phyloP scores from a whole-genome alignment of 2,329 filamentous ascomycete genomes.

The Talaromyces sp. region DNA sequence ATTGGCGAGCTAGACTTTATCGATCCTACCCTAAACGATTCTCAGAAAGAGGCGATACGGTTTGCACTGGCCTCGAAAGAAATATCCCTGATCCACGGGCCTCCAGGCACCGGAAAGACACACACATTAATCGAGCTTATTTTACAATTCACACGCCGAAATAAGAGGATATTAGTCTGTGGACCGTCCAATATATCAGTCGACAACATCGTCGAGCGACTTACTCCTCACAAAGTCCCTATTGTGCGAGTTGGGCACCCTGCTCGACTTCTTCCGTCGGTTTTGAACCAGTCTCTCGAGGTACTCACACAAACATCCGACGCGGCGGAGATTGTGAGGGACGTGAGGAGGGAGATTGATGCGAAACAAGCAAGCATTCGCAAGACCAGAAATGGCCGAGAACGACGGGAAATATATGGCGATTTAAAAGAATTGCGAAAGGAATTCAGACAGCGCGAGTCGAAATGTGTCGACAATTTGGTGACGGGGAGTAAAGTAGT shows the following conservation, averaged over 20 bases:
- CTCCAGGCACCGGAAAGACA: slow-evolving; percentile 93
- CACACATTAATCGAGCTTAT: slow-evolving; percentile 95
- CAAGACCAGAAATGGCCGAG: slow-evolving; percentile 75
- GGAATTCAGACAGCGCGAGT: slow-evolving; percentile 82
- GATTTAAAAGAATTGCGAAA: slow-evolving; percentile 81
- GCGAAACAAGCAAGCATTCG: slow-evolving; percentile 80
- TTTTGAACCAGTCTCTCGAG: slow-evolving; percentile 84
- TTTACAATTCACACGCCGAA: slow-evolving; percentile 72
- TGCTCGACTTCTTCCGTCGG: slow-evolving; percentile 79
- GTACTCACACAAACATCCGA: slow-evolving; percentile 86
- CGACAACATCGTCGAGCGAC: slow-evolving; percentile 93
- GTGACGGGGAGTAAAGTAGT: slow-evolving; percentile 78
- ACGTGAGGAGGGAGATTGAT: slow-evolving; percentile 90
- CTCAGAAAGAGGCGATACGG: slow-evolving; percentile 59
- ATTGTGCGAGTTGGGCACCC: slow-evolving; percentile 91
- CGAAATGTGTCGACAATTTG: slow-evolving; percentile 69
- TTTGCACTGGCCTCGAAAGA: slow-evolving; percentile 80
- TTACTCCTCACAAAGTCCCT: slow-evolving; percentile 75
- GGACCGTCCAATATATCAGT: slow-evolving; percentile 96
- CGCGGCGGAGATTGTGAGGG: slow-evolving; percentile 79
- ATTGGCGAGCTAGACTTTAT: slow-evolving; percentile 46
- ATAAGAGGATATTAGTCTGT: slow-evolving; percentile 78
- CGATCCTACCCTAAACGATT: slow-evolving; percentile 54
- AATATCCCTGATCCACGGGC: slow-evolving; percentile 86
- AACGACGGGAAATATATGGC: slow-evolving; percentile 73